Evolutionary conservation across 2,329 filamentous ascomycete species (phyloP).

Genomic region (Aspergillus piperis): DNA sequence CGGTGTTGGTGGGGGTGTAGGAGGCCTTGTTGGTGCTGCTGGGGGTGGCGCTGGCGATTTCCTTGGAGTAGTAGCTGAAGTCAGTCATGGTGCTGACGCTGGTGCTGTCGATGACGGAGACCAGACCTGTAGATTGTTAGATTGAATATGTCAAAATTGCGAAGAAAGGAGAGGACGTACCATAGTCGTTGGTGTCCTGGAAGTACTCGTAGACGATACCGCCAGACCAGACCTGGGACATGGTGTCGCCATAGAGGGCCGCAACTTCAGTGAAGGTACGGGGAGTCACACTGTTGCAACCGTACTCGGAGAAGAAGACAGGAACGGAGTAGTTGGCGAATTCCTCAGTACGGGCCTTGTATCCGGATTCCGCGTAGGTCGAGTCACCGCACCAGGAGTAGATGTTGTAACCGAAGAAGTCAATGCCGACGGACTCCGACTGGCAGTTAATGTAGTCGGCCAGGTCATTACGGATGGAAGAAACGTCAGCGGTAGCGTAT

Average conservation of each 20-base stretch:
- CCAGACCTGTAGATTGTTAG: conserved; percentile 24
- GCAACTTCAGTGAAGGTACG: conserved; percentile 82
- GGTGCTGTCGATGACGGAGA: conserved; percentile 63
- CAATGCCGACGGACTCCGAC: conserved; percentile 64
- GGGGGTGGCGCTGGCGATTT: conserved; percentile 68
- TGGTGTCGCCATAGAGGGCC: conserved; percentile 74
- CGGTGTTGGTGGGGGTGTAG: conserved; percentile 73
- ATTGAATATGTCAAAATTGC: background rate
- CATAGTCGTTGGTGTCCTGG: conserved; percentile 65
- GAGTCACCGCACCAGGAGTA: conserved; percentile 97
- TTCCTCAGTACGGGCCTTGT: conserved; percentile 76
- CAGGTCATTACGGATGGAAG: conserved; percentile 74
- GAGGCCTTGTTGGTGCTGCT: conserved; percentile 61
- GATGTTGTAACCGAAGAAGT: conserved; percentile 99
- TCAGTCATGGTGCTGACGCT: conserved; percentile 69
- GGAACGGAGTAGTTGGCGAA: conserved; percentile 87
- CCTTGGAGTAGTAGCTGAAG: conserved; percentile 69
- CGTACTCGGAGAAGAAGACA: conserved; percentile 97
- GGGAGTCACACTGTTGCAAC: conserved; percentile 74
- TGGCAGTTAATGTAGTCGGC: conserved; percentile 95
- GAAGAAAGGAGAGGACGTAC: conserved; percentile 62
- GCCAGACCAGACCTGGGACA: conserved; percentile 85
- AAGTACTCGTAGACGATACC: conserved; percentile 84
- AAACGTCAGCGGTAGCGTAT: conserved; percentile 92
- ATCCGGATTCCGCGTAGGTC: conserved; percentile 74